Percentiles rank a stretch among this genome's conserved stretches.
phyloP scores from a whole-genome alignment of 495 filamentous ascomycete genomes.

The Ascodesmis nigricans region DNA sequence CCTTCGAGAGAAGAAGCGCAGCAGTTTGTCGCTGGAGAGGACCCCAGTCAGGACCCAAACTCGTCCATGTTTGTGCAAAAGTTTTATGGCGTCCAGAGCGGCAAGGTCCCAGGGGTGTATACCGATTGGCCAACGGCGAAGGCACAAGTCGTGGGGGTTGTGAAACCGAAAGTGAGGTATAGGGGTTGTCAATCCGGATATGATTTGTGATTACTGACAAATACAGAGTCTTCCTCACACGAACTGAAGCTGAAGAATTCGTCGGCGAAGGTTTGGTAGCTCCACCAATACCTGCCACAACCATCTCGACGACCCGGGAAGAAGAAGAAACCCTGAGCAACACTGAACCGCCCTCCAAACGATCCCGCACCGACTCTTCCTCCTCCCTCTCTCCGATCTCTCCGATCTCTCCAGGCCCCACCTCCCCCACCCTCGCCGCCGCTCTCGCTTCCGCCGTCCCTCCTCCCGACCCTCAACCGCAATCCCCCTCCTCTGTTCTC shows the following conservation, averaged over 20 bases:
- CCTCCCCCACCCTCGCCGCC: neutral
- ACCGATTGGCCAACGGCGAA: slow-evolving; percentile 63
- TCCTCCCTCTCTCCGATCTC: too few species aligned
- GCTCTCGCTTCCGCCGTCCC: neutral
- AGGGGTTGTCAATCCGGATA: neutral
- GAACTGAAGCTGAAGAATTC: slow-evolving; percentile 56
- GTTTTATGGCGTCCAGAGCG: slow-evolving; percentile 74
- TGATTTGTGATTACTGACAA: slow-evolving; percentile 22
- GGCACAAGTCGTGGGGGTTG: slow-evolving; percentile 53
- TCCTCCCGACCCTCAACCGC: neutral
- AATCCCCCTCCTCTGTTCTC: slow-evolving; percentile 24
- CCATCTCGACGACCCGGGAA: too few species aligned
- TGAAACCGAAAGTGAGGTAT: slow-evolving; percentile 36
- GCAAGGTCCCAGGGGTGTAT: slow-evolving; percentile 69
- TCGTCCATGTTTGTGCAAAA: slow-evolving; percentile 25
- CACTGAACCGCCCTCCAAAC: too few species aligned
- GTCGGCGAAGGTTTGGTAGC: slow-evolving; percentile 36
- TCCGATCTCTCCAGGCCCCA: neutral
- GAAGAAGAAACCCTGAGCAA: too few species aligned
- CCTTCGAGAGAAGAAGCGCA: slow-evolving; percentile 51
- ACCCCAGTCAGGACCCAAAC: slow-evolving; percentile 23
- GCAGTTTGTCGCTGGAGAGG: slow-evolving; percentile 46
- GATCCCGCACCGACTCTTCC: too few species aligned
- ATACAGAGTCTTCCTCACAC: slow-evolving; percentile 47
- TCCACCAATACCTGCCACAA: too few species aligned